Evolutionary conservation across 352 stramenopile genomes (phyloP).

Genomic region (Phytophthora macrochlamydospora): DNA sequence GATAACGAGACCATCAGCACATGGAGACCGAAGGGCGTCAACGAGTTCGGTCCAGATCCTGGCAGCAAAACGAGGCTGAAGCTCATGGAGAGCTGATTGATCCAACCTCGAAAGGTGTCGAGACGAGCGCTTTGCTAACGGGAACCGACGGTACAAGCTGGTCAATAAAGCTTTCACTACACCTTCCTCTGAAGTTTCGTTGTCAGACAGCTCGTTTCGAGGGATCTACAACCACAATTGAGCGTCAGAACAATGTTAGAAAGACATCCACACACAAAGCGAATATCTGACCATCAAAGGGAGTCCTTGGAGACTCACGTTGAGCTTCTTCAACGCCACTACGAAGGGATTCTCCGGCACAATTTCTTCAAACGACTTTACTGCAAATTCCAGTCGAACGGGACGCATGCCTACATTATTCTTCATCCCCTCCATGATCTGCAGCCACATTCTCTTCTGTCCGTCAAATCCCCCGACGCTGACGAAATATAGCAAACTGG

Average conservation of each 20-base stretch:
- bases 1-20: slow-evolving; percentile 43
- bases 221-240: slow-evolving; percentile 12
- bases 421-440: slow-evolving; percentile 46
- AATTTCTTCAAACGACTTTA: slow-evolving; percentile 43
- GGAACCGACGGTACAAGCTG: slow-evolving; percentile 34
- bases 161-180: slow-evolving; percentile 14
- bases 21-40: slow-evolving; percentile 29
- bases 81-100: slow-evolving; percentile 10
- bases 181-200: slow-evolving; percentile 8
- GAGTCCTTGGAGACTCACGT: slow-evolving; percentile 37
- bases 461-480: slow-evolving; percentile 44
- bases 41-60: slow-evolving; percentile 36
- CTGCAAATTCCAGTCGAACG: slow-evolving; percentile 24
- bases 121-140: slow-evolving; percentile 14
- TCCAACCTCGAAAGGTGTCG: slow-evolving; percentile 17
- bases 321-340: slow-evolving; percentile 26
- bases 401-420: not conserved
- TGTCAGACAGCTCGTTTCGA: slow-evolving; percentile 11
- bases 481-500: slow-evolving; percentile 48
- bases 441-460: slow-evolving; percentile 68
- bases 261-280: not conserved
- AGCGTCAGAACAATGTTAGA: not conserved
- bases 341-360: slow-evolving; percentile 20
- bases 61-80: slow-evolving; percentile 32
- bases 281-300: slow-evolving; percentile 23